Evolutionary conservation across 2,329 filamentous ascomycete genomes (phyloP).

Genomic region (Paecilomyces formosus): DNA sequence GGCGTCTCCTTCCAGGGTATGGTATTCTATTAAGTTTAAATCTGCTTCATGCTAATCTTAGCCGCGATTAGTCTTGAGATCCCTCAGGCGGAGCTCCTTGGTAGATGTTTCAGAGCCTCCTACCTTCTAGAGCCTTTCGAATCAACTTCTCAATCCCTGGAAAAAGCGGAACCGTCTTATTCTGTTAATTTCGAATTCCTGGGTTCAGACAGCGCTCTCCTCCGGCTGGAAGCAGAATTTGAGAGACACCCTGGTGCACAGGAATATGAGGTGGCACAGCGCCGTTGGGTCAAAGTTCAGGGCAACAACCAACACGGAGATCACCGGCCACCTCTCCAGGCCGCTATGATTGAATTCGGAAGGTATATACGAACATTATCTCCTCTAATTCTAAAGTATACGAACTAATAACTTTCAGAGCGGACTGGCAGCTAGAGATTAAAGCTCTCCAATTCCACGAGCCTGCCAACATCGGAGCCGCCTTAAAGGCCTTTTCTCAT

Average conservation of each 20-base stretch:
- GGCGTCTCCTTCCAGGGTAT: constrained; percentile 31
- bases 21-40: constrained; percentile 1
- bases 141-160: constrained; percentile 11
- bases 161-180: constrained; percentile 22
- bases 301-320: constrained; percentile 12
- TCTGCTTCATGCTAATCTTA: neutral
- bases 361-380: constrained; percentile 16
- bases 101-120: constrained; percentile 18
- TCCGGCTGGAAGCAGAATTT: constrained; percentile 33
- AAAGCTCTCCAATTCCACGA: constrained; percentile 31
- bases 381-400: neutral
- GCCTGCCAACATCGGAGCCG: constrained; percentile 15
- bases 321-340: constrained; percentile 23
- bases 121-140: constrained; percentile 21
- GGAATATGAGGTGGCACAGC: constrained; percentile 25
- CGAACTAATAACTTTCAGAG: constrained; percentile 15
- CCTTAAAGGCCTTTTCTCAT: constrained; percentile 22
- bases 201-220: constrained; percentile 16
- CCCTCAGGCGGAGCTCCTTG: constrained; percentile 20
- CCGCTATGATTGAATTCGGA: constrained; percentile 29
- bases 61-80: constrained; percentile 12
- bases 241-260: constrained; percentile 16
- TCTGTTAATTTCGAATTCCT: constrained; percentile 36
- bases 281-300: constrained; percentile 28
- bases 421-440: constrained; percentile 36